Base-by-base conservation (phyloP, 768 basidiomycete genomes). In the Tricholoma bakamatsutake region DNA sequence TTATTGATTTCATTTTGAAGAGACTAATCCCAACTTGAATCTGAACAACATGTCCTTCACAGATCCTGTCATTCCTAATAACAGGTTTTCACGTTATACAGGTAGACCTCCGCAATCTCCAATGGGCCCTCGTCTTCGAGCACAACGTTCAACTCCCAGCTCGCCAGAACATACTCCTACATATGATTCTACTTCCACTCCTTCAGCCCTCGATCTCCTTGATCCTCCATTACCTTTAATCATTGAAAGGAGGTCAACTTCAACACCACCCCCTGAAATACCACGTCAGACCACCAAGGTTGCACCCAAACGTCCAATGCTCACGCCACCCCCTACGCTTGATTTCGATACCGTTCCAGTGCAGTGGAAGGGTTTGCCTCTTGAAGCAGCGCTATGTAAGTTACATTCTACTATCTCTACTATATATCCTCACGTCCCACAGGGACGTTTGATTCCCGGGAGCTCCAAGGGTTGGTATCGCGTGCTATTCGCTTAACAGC, bases 381-480 rank as follows among this genome's bases (percentile, higher is more conserved):
- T 88, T 24, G 85, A 90, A 57, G 84, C 83, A 1, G 88, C 88
- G 9, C 63, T 80, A 28, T 80, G 80, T 81, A 61, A 55, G 76
- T 71, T 1, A 11, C 10, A 2, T 28, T 54, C 47, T 46, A 53
- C 42, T n/a, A 52, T 42, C 13, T 34, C 51, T 18, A 49, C 18
- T 27, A 13, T 56, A 13, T 18, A 43, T 37, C 17, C 43, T 46
- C 49, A 57, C 46, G 42, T 55, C 28, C 18, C 52, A 15, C 59
- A 80, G 79, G 78, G 79, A 80, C 86, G 65, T 72, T 90, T 70
- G 80, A 82, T 66, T 66, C 80, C 64, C 59, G 72, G 63, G 71
- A 88, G 58, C 78, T 90, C 30, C 89, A 90, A 63, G 75, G 80
- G 21, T 80, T 89, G 56, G 88, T 89, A 17, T 84, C 87, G 30